Conservation (phyloP, 345 rosid genomes). For the Salix koriyanagi region DNA sequence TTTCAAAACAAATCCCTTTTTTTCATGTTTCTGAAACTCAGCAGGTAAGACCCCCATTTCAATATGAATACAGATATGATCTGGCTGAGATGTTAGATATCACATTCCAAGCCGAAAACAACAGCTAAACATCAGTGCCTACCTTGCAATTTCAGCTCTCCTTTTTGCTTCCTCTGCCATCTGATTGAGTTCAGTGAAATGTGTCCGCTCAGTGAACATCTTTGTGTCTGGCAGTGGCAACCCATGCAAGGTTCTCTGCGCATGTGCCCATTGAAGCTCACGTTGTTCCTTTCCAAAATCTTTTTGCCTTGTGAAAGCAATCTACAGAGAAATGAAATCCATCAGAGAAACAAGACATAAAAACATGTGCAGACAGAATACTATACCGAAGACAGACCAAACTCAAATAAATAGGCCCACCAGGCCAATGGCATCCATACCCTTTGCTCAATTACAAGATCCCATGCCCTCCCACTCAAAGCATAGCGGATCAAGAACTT, state of each 20-base stretch:
- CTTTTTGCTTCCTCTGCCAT: constrained; percentile 98
- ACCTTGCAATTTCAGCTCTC: constrained; percentile 98
- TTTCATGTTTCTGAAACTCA: no score
- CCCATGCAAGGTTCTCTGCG: constrained; percentile 95
- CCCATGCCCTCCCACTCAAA: constrained; percentile 98
- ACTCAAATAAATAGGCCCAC: neutral
- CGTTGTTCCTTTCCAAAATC: constrained; percentile 97
- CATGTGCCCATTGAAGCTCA: constrained; percentile 99
- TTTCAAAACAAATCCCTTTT: no score
- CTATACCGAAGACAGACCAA: neutral
- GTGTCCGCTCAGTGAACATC: constrained; percentile 81
- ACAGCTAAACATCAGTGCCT: neutral
- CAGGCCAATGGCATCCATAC: constrained; percentile 36
- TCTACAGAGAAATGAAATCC: constrained; percentile 40
- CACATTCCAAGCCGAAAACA: neutral
- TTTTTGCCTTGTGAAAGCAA: constrained; percentile 95
- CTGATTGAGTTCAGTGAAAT: constrained; percentile 82
- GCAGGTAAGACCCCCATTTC: no score
- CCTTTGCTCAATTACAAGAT: constrained; percentile 97
- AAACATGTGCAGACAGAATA: neutral
- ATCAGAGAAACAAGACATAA: constrained; percentile 2
- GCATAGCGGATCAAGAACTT: constrained; percentile 91
- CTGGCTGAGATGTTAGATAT: neutral
- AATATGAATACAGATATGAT: no score
- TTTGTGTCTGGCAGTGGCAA: constrained; percentile 89